Percentiles rank a stretch among this genome's conserved stretches.
These are phyloP conservation scores for Rhizopogon roseolus DNA, from an alignment of 768 basidiomycete species.

Conservation along the genomic window DNA sequence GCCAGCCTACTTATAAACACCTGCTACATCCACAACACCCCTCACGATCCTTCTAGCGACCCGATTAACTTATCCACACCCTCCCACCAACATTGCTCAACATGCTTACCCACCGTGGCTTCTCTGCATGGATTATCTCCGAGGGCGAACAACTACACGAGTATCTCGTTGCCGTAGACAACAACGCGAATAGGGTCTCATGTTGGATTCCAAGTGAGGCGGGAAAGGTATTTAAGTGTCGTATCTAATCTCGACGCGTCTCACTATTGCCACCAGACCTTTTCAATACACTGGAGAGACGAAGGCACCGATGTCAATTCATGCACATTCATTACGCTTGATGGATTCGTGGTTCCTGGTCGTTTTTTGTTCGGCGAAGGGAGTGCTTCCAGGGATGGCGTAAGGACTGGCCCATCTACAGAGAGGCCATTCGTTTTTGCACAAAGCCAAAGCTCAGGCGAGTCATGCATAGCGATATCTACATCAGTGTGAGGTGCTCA, in stretches of 20 bases:
- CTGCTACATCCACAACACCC: not conserved
- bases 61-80: conserved; percentile 6
- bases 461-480: conserved; percentile 2
- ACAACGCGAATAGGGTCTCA: conserved; percentile 38
- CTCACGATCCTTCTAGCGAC: conserved; percentile 4
- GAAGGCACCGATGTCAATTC: conserved; percentile 48
- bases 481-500: not conserved
- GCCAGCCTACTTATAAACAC: not conserved
- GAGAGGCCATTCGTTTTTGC: conserved; percentile 64
- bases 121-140: conserved; percentile 66
- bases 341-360: conserved; percentile 60
- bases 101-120: conserved; percentile 55
- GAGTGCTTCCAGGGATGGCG: conserved; percentile 44
- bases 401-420: conserved; percentile 43
- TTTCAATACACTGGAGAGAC: conserved; percentile 64
- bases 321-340: conserved; percentile 59
- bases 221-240: conserved; percentile 40
- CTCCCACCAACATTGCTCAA: not conserved
- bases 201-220: conserved; percentile 67
- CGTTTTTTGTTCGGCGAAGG: conserved; percentile 57
- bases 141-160: conserved; percentile 47
- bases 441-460: conserved; percentile 35
- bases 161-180: conserved; percentile 50
- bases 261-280: conserved; percentile 33
- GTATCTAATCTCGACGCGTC: conserved; percentile 4